Conservation (phyloP, 148 eudicot genomes). For the Fagopyrum homotropicum region DNA sequence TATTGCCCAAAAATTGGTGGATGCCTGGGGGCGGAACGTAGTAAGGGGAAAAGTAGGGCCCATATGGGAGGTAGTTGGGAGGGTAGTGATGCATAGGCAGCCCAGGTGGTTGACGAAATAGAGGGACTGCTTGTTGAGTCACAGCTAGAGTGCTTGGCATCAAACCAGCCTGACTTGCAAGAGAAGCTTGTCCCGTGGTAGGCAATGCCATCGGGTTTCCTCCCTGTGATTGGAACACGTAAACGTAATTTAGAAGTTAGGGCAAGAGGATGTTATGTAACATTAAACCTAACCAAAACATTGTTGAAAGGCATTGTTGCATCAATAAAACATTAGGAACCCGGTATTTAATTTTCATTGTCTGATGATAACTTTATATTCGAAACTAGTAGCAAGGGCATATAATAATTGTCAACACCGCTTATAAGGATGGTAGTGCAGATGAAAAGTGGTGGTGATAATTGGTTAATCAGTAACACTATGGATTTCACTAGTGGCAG, state of each 20-base stretch:
- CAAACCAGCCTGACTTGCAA: conserved; percentile 60
- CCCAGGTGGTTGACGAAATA: conserved; percentile 73
- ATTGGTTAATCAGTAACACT: too few species aligned
- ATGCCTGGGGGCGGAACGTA: conserved; percentile 62
- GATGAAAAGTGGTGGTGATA: too few species aligned
- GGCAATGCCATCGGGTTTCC: conserved; percentile 50
- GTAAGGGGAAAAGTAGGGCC: conserved; percentile 60
- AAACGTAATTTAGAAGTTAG: neutral
- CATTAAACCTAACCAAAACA: neutral
- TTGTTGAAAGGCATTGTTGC: neutral
- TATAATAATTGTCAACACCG: neutral
- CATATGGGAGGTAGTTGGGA: conserved; percentile 61
- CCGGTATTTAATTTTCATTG: neutral
- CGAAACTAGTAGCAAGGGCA: neutral
- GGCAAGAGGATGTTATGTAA: neutral
- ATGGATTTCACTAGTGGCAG: too few species aligned
- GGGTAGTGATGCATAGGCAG: conserved; percentile 73
- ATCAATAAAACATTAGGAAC: neutral
- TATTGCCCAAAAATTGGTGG: conserved; percentile 64
- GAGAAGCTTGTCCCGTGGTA: conserved; percentile 41
- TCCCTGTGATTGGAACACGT: conserved; percentile 36
- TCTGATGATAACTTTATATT: neutral
- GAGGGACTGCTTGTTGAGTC: conserved; percentile 61
- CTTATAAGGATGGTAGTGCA: neutral
- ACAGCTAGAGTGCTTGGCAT: conserved; percentile 56